These are phyloP conservation scores for Daldinia grandis DNA, from an alignment of 495 filamentous ascomycete genomes.

Conservation along the genomic window DNA sequence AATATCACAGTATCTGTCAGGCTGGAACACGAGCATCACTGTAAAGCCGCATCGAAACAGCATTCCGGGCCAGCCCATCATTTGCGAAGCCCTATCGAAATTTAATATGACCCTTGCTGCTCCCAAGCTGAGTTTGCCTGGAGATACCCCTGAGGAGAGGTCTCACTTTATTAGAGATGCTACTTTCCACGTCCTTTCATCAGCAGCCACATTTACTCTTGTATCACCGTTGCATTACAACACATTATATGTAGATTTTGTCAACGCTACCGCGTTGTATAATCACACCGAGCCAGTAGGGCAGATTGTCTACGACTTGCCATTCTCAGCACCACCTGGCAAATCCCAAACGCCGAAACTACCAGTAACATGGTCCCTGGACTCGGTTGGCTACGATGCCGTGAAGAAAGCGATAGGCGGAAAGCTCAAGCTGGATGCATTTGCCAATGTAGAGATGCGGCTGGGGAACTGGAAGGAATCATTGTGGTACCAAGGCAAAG, in stretches of 20 bases:
- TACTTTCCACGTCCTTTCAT: conserved; percentile 85
- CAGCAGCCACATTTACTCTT: conserved; percentile 84
- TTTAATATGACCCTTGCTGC: conserved; percentile 73
- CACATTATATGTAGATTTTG: conserved; percentile 73
- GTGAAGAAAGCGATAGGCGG: conserved; percentile 87
- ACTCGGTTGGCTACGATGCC: conserved; percentile 81
- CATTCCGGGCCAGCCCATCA: conserved; percentile 75
- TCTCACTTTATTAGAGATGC: conserved; percentile 82
- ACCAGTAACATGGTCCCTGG: conserved; percentile 80
- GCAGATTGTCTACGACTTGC: conserved; percentile 73
- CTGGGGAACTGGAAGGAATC: conserved; percentile 75
- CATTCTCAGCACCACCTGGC: conserved; percentile 82
- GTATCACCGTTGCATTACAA: conserved; percentile 77
- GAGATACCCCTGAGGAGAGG: conserved; percentile 55
- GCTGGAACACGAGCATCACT: conserved; percentile 80
- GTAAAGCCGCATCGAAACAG: conserved; percentile 71
- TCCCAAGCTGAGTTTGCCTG: conserved; percentile 68
- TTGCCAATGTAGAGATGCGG: conserved; percentile 72
- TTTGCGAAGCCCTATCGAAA: conserved; percentile 75
- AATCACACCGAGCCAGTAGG: conserved; percentile 80
- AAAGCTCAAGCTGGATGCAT: conserved; percentile 77
- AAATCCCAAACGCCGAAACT: conserved; percentile 72
- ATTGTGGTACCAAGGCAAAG: conserved; percentile 73
- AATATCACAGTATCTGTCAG: conserved; percentile 86
- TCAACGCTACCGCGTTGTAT: conserved; percentile 88